Base-by-base conservation (phyloP, 2,329 filamentous ascomycete genomes). In the Cladobotryum protrusum region DNA sequence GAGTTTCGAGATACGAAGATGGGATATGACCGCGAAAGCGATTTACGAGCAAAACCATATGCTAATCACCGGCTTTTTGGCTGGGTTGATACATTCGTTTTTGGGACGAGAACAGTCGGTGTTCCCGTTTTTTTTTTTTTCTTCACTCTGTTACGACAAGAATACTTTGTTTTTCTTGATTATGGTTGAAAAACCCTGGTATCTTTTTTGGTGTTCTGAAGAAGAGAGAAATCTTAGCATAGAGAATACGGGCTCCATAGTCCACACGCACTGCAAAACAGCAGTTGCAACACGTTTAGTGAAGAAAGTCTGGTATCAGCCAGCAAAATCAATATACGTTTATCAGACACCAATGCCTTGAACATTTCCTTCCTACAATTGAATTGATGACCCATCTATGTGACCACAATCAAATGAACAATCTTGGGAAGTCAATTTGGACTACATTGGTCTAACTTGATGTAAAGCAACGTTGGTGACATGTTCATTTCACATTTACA, bases 1-100 rank as follows among this genome's bases (percentile, higher is more conserved):
- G 46, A 45, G 45, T 34, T 29, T 29, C 6, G 24, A 29, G 24
- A 29, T 8, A 29, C 24, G 24, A 48, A 52, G 51, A 52, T 20
- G 37, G 45, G 45, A 54, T 42, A 56, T 49, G 55, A 48, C 47
- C 32, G 44, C 44, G 41, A 50, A 19, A 44, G 39, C 34, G 41
- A n/a, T 17, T 54, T 49, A 54, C 29, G 54, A 55, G 44, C 46
- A 43, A 41, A 39, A 52, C 47, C 19, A 52, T 46, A 47, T 43
- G 20, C 24, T 50, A 52, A 54, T 52, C 41, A 37, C 34, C 48
- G 33, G 20, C n/a, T 37, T 37, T 37, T 37, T 17, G 35, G 35
- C 14, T 37, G 35, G 35, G 35, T 37, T n/a, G 43, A 36, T 42
- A 55, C 44, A 41, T 45, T 56, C 48, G 18, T 34, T 52, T 40